phyloP scores from a whole-genome alignment of 2,329 filamentous ascomycete species.

The Geosmithia putterillii region DNA sequence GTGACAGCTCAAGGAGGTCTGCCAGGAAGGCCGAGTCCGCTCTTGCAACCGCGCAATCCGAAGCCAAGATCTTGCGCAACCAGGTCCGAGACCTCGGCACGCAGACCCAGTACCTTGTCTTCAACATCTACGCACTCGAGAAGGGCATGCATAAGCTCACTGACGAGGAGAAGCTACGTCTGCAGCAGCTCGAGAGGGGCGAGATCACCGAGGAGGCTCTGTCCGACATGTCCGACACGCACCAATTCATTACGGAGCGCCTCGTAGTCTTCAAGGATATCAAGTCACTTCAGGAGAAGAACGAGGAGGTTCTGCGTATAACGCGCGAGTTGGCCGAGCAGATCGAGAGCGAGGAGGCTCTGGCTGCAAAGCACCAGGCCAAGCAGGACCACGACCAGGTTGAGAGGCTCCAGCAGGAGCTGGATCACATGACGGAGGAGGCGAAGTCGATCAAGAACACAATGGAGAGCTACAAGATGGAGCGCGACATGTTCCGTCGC shows the following conservation, averaged over 20 bases:
- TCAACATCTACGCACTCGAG: slow-evolving; percentile 74
- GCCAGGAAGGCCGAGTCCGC: slow-evolving; percentile 69
- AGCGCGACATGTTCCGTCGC: slow-evolving; percentile 94
- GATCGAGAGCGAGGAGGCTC: slow-evolving; percentile 83
- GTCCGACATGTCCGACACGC: slow-evolving; percentile 70
- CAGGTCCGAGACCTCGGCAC: slow-evolving; percentile 82
- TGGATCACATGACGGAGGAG: slow-evolving; percentile 71
- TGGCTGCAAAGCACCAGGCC: slow-evolving; percentile 50
- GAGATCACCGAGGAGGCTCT: slow-evolving; percentile 60
- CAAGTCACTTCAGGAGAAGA: slow-evolving; percentile 75
- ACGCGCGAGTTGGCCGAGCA: slow-evolving; percentile 75
- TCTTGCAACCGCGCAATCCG: slow-evolving; percentile 48
- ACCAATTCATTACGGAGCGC: slow-evolving; percentile 78
- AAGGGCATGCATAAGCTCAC: slow-evolving; percentile 63
- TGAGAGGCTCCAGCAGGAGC: slow-evolving; percentile 57
- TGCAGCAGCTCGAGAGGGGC: slow-evolving; percentile 67
- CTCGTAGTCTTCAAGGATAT: slow-evolving; percentile 85
- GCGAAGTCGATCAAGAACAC: slow-evolving; percentile 70
- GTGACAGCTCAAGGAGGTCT: slow-evolving; percentile 67
- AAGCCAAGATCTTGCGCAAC: slow-evolving; percentile 69
- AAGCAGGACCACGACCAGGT: slow-evolving; percentile 59
- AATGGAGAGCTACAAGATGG: slow-evolving; percentile 86
- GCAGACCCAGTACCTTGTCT: slow-evolving; percentile 81
- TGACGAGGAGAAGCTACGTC: slow-evolving; percentile 58
- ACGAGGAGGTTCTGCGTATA: slow-evolving; percentile 70